phyloP scores from a whole-genome alignment of 208 protist genomes.

The Acanthamoeba castellanii region DNA sequence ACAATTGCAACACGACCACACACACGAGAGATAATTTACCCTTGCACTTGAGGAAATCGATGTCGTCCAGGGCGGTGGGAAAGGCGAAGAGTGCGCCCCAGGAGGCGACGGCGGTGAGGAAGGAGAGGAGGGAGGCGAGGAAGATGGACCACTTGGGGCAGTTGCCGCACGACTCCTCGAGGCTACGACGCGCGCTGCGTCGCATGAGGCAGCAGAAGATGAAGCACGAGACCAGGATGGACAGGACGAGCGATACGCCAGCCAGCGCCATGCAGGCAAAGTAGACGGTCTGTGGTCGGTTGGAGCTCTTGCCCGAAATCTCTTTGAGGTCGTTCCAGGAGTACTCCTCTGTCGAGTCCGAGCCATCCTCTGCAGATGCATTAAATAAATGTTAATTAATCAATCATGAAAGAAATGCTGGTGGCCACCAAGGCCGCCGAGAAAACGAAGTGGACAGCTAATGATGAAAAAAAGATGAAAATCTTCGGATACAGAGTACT shows the following conservation, averaged over 20 bases:
- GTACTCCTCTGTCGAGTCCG: background rate
- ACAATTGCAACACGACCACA: background rate
- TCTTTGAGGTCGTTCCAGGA: conserved; percentile 6
- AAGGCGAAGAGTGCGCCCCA: conserved; percentile 15
- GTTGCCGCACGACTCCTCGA: background rate
- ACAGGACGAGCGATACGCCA: background rate
- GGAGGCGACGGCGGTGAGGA: background rate
- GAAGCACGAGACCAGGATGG: background rate
- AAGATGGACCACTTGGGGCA: conserved; percentile 47
- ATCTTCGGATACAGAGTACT: background rate
- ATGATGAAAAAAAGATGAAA: background rate
- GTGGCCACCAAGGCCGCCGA: too few relatives aligned
- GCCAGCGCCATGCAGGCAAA: conserved; percentile 48
- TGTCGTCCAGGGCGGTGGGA: background rate
- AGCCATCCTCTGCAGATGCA: background rate
- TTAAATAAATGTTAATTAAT: background rate
- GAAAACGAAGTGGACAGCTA: too few relatives aligned
- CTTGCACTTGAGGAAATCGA: background rate
- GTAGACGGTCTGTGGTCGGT: background rate
- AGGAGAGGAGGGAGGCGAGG: background rate
- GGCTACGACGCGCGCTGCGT: background rate
- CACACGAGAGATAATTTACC: background rate
- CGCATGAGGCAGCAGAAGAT: conserved; percentile 19
- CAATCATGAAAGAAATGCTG: too few relatives aligned
- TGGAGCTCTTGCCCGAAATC: background rate